Evolutionary conservation across 345 rosid species (phyloP), one percentile per base, ranked within the genome.

Genomic region (Gossypium arboreum): DNA sequence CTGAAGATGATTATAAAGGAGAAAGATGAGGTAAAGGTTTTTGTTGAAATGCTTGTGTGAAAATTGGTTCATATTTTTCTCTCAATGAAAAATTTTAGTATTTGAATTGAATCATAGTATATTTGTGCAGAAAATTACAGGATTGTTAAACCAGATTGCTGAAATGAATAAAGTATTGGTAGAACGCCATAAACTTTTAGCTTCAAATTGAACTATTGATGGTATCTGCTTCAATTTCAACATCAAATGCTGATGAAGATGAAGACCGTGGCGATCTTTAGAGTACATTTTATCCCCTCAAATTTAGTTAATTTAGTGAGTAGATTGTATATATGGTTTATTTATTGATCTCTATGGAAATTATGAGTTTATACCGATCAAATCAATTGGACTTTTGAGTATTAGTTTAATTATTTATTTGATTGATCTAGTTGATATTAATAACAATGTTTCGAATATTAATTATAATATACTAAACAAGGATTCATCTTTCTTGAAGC

Each of bases 101-200:
- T 60, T 12, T 60, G 13, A 39, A 13, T 41, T 43, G 10, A 64
- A 41, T 63, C 9, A 41, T 34, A 12, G 6, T 3, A 11, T 18
- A 44, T 44, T 34, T 72, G 55, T n/a, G 55, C 88, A 88, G 94
- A 84, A 80, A 79, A 88, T 90, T 67, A 54, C 63, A 58, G 73
- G 82, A 78, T 87, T 90, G 1, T 73, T 88, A 80, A 80, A 81
- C 57, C 88, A 88, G 71, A 84, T 90, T 34, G 92, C 84, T 73
- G 81, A 86, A 66, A 84, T 86, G 86, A 90, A 90, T 71, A 84
- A 88, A 76, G 71, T 85, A 65, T 76, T 90, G 11, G 7, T 90
- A n/a, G 78, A 70, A 8, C 88, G 82, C 11, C 90, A 90, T 80
- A 88, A 74, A 71, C 82, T 64, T 59, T 45, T 82, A 17, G 72